Evolutionary conservation across 2,329 filamentous ascomycete species (phyloP), one percentile per base, ranked within the genome.

Genomic region (Aspergillus piperis): DNA sequence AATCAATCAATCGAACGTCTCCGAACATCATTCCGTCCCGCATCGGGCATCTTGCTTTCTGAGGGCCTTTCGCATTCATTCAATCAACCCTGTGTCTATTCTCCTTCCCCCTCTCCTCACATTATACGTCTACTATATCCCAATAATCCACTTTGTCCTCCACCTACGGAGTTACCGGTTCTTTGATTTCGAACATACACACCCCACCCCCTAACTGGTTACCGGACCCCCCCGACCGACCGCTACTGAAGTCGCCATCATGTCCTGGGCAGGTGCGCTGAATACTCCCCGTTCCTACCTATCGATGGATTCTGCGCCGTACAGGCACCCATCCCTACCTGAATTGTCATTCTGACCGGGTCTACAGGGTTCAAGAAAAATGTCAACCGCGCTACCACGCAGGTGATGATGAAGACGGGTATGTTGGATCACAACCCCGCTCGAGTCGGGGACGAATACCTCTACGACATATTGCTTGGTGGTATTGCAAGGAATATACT

Each of bases 331-430:
- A 36, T 36, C 5, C 32, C 11, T 11, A 13, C 32, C 62, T 62
- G 19, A 63, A 57, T 59, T 53, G 19, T 27, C n/a, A 25, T 2
- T 25, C 30, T n/a, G n/a, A 36, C 32, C 11, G 15, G 10, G 17
- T 21, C 19, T 63, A 38, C 72, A 90, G 89, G 89, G 66, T 94
- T 92, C 82, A 92, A 95, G 83, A 96, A 96, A 79, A 96, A 96
- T 88, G 93, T 98, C 83, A 94, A 95, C 83, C 92, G 95, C 82
- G 94, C 94, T 72, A 97, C 94, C 79, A 99, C 96, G 81, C 93
- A 97, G 88, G 94, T 98, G 64, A 97, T 99, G 92, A 98, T 99
- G 94, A 99, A 99, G 86, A 96, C 93, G 60, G 91, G 89, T 90
- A 77, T 66, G 83, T 71, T 41, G 48, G 54, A 66, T 13, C 4